Base-by-base conservation (phyloP, 1,284 basidiomycete species). In the Fistulinella staudtii region DNA sequence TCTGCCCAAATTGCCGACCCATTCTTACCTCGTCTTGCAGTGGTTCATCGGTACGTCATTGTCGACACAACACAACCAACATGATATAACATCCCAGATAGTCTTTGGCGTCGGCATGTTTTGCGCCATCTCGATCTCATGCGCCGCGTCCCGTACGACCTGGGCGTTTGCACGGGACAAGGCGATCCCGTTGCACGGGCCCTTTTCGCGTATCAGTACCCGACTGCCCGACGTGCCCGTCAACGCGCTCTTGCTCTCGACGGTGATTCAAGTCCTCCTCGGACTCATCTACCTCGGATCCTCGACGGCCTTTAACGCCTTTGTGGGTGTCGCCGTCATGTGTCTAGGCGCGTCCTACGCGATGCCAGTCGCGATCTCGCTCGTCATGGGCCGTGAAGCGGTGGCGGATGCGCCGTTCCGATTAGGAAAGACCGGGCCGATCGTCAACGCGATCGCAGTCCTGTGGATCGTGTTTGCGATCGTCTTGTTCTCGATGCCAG, bases 81-180 rank as follows among this genome's bases (percentile, higher is more conserved):
- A n/a, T n/a, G n/a, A n/a, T n/a, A n/a, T n/a, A n/a, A n/a, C n/a
- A n/a, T n/a, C 15, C 2, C n/a, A 24, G 33, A 25, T 25, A 76
- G 75, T 79, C 39, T 77, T 79, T 49, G 73, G 71, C n/a, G 63
- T 75, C 20, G 75, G 72, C 17, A 62, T 79, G 47, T 79, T 79
- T 57, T 79, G 77, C 46, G 71, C 74, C 31, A 74, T 79, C 39
- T 79, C 79, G 17, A 77, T 82, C 50, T 73, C 79, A 46, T 82
- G 80, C 38, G 80, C 79, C 3, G 75, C 79, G 10, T 84, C 81
- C 1, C 74, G 85, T 15, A 80, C 83, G 56, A 79, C 78, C 2
- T 82, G 80, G 69, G 77, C 79, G 28, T 86, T 89, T 52, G 83
- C 85, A 0, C 72, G 83, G 1, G 86, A 89, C 64, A 68, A 72